Evolutionary conservation across 176 grass and related monocot genomes (phyloP).

Genomic region (Dactylis glomerata): DNA sequence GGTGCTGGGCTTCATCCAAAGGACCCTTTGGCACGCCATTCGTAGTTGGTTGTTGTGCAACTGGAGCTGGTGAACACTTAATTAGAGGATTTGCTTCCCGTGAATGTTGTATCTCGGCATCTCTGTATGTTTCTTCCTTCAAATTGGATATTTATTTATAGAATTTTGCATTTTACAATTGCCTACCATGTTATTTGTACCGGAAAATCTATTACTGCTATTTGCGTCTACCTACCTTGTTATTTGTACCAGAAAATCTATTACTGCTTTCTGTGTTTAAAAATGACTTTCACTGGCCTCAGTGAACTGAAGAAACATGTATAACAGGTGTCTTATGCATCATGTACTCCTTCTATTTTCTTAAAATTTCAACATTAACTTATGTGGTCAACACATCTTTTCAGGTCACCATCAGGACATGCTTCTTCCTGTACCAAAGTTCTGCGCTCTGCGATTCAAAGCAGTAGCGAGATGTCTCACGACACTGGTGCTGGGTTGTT

Average conservation of each 20-base stretch:
- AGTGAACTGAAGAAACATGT: not conserved
- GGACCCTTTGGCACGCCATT: conserved; percentile 70
- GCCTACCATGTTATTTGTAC: not conserved
- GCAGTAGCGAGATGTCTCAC: conserved; percentile 58
- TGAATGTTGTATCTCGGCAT: conserved; percentile 83
- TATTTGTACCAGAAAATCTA: too few relatives aligned
- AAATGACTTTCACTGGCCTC: not conserved
- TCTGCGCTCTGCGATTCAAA: conserved; percentile 54
- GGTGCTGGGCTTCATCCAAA: conserved; percentile 90
- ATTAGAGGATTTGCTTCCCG: conserved; percentile 91
- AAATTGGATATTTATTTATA: not conserved
- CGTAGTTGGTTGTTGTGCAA: conserved; percentile 71
- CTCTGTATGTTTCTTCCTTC: conserved; percentile 50
- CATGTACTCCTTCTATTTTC: not conserved
- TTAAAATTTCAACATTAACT: not conserved
- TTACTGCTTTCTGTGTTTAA: too few relatives aligned
- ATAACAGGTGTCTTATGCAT: not conserved
- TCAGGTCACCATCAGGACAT: conserved; percentile 79
- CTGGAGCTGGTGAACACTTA: conserved; percentile 85
- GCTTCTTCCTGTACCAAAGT: conserved; percentile 68
- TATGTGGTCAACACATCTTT: not conserved
- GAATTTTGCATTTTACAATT: not conserved
- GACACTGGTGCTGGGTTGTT: conserved; percentile 75
- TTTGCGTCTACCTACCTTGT: too few relatives aligned
- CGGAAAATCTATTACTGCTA: not conserved